phyloP scores from a whole-genome alignment of 2,329 filamentous ascomycete species.

The Ophiocordyceps sinensis region DNA sequence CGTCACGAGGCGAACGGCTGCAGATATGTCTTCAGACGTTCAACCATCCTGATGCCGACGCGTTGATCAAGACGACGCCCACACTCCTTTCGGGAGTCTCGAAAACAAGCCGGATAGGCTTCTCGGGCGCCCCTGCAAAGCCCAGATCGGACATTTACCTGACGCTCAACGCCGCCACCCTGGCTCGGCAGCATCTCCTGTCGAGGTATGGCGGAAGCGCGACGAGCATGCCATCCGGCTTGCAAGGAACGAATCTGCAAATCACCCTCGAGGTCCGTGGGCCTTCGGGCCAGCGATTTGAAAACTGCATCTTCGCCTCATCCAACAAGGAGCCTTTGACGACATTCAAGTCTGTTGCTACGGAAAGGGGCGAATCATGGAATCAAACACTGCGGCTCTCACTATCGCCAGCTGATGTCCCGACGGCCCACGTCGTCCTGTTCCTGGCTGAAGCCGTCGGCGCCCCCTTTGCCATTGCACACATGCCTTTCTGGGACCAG shows the following conservation, averaged over 20 bases:
- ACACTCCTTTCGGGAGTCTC: conserved; percentile 71
- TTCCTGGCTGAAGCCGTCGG: conserved; percentile 76
- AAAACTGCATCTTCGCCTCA: conserved; percentile 74
- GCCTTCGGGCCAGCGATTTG: conserved; percentile 63
- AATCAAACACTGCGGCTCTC: conserved; percentile 74
- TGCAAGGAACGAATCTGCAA: conserved; percentile 63
- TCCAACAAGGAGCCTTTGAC: conserved; percentile 69
- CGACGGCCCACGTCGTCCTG: conserved; percentile 74
- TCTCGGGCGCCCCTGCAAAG: conserved; percentile 80
- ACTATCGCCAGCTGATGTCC: conserved; percentile 66
- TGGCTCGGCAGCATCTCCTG: conserved; percentile 61
- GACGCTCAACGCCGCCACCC: conserved; percentile 63
- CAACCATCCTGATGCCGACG: conserved; percentile 60
- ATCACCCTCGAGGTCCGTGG: conserved; percentile 80
- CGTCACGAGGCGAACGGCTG: conserved; percentile 57
- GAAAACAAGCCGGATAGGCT: conserved; percentile 80
- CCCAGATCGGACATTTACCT: conserved; percentile 89
- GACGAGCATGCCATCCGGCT: conserved; percentile 47
- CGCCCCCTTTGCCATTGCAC: conserved; percentile 79
- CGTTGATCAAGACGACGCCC: conserved; percentile 71
- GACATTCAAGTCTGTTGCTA: conserved; percentile 75
- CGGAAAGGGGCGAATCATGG: conserved; percentile 71
- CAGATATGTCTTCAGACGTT: conserved; percentile 72
- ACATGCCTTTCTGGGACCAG: conserved; percentile 87
- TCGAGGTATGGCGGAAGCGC: conserved; percentile 60